These are phyloP conservation scores for Globisporangium yorkense DNA, from an alignment of 352 stramenopile genomes.

Conservation along the genomic window DNA sequence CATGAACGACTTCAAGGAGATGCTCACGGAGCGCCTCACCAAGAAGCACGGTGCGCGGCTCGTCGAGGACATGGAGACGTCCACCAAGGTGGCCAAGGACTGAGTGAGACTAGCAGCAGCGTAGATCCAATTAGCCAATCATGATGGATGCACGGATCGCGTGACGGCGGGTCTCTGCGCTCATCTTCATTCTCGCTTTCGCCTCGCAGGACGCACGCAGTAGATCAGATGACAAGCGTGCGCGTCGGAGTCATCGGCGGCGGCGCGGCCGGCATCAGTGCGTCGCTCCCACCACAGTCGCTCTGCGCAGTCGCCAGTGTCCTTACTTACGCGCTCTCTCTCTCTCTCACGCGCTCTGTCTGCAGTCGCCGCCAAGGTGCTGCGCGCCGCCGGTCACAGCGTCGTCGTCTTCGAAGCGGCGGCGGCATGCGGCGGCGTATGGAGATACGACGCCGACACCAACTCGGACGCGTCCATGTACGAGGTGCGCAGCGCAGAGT, in stretches of 20 bases:
- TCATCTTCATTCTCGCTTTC: background rate
- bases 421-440: conserved; percentile 57
- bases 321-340: background rate
- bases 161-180: too few relatives aligned
- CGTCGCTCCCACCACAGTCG: conserved; percentile 12
- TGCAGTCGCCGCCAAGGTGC: conserved; percentile 62
- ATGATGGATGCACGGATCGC: background rate
- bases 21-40: conserved; percentile 83
- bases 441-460: conserved; percentile 59
- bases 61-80: conserved; percentile 82
- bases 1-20: conserved; percentile 96
- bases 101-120: background rate
- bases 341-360: conserved; percentile 6
- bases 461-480: conserved; percentile 60
- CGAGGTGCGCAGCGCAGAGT: conserved; percentile 24
- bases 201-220: background rate
- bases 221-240: background rate
- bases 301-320: background rate
- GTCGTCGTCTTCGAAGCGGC: conserved; percentile 76
- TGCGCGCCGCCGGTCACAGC: conserved; percentile 57
- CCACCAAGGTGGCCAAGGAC: conserved; percentile 36
- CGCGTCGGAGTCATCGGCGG: conserved; percentile 69
- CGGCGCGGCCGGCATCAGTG: conserved; percentile 71
- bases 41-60: conserved; percentile 86
- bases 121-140: background rate